These are phyloP conservation scores for Trichophyton rubrum DNA, from an alignment of 2,329 filamentous ascomycete genomes.

Conservation along the genomic window DNA sequence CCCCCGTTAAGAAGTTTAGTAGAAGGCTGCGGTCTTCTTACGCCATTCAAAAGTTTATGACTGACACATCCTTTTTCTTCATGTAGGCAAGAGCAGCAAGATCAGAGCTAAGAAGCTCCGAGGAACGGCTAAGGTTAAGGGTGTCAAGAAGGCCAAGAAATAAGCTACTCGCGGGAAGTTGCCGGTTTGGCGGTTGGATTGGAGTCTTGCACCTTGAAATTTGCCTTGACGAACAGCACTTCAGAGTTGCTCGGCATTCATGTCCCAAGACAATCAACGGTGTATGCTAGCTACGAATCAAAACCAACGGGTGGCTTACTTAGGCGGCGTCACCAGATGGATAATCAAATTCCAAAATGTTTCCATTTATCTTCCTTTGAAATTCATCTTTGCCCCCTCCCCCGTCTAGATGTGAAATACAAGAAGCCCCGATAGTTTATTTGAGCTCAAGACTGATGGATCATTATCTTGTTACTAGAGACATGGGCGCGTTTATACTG, in stretches of 20 bases:
- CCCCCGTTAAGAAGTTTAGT: background rate
- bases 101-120: slow-evolving; percentile 98
- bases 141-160: slow-evolving; percentile 78
- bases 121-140: slow-evolving; percentile 97
- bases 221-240: slow-evolving; percentile 9
- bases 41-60: background rate
- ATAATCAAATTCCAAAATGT: slow-evolving; percentile 3
- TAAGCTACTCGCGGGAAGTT: slow-evolving; percentile 15
- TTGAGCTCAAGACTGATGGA: background rate
- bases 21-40: background rate
- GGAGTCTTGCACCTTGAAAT: slow-evolving; percentile 11
- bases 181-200: slow-evolving; percentile 9
- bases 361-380: background rate
- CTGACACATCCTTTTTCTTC: slow-evolving; percentile 7
- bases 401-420: background rate
- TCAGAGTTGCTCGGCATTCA: slow-evolving; percentile 10
- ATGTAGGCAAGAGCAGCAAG: slow-evolving; percentile 98
- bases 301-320: slow-evolving; percentile 4
- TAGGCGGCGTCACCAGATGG: slow-evolving; percentile 5
- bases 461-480: background rate
- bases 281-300: slow-evolving; percentile 16
- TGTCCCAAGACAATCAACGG: slow-evolving; percentile 11
- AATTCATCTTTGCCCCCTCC: background rate
- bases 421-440: background rate
- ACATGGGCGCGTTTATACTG: too few species aligned